Percentiles rank a stretch among this genome's conserved stretches.
phyloP scores from a whole-genome alignment of 768 basidiomycete genomes.

The Trametopsis cervina region DNA sequence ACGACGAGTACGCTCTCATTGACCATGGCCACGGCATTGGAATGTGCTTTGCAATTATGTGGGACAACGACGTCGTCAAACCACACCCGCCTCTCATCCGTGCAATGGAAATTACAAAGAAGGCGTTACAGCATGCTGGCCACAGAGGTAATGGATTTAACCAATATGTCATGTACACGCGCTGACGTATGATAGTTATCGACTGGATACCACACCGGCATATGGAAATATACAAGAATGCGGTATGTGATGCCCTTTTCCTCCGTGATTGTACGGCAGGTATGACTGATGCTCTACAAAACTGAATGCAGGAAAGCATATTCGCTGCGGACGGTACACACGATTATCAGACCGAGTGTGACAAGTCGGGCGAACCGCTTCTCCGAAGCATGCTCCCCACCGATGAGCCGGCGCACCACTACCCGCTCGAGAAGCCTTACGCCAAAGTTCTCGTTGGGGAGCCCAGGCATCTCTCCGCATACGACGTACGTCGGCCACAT shows the following conservation, averaged over 20 bases:
- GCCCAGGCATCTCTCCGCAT: conserved; percentile 19
- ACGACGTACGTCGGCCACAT: conserved; percentile 20
- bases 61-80: conserved; percentile 53
- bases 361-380: conserved; percentile 37
- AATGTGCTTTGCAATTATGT: conserved; percentile 52
- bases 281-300: background rate
- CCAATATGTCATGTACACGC: background rate
- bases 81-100: conserved; percentile 63
- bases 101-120: conserved; percentile 48
- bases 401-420: conserved; percentile 22
- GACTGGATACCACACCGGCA: conserved; percentile 61
- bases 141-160: conserved; percentile 43
- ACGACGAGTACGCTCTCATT: conserved; percentile 35
- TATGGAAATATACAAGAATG: conserved; percentile 31
- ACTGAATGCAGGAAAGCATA: conserved; percentile 26
- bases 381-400: conserved; percentile 31
- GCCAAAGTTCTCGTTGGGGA: conserved; percentile 38
- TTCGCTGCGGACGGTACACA: conserved; percentile 34
- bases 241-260: too few species aligned
- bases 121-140: conserved; percentile 52
- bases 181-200: conserved; percentile 40
- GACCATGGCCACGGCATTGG: conserved; percentile 38
- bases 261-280: too few species aligned
- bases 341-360: conserved; percentile 30
- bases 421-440: conserved; percentile 39